Percentiles rank a stretch among this genome's conserved stretches.
Conservation (phyloP, 352 stramenopile genomes). For the Phytophthora pistaciae region DNA sequence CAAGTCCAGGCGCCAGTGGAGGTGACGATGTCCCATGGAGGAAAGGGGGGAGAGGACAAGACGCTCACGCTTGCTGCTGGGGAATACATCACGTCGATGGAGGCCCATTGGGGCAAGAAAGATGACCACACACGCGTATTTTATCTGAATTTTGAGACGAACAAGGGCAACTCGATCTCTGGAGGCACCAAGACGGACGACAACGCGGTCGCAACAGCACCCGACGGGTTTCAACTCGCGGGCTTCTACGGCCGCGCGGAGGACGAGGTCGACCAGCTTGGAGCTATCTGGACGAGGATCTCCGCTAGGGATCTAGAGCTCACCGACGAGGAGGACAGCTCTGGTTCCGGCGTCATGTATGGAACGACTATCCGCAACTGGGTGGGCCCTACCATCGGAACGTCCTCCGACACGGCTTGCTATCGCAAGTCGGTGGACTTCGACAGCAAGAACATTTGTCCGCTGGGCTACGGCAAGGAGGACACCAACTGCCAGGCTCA, state of each 20-base stretch:
- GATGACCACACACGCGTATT: constrained; percentile 5
- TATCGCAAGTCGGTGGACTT: constrained; percentile 11
- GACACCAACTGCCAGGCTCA: constrained; percentile 21
- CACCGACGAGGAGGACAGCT: constrained; percentile 1
- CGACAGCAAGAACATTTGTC: constrained; percentile 15
- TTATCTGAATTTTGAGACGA: constrained; percentile 9
- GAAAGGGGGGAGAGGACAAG: constrained; percentile 2
- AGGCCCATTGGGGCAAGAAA: constrained; percentile 8
- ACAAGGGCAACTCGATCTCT: constrained; percentile 1
- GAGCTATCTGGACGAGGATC: constrained; percentile 10
- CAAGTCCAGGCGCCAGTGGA: background rate
- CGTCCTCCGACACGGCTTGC: background rate
- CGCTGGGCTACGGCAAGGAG: constrained; percentile 19
- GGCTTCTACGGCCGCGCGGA: constrained; percentile 1
- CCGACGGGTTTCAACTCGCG: constrained; percentile 5
- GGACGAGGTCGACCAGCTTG: constrained; percentile 1
- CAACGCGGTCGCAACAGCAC: background rate
- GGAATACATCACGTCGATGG: constrained; percentile 7
- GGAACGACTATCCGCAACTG: constrained; percentile 11
- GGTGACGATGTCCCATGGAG: constrained; percentile 7
- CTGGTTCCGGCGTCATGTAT: constrained; percentile 1
- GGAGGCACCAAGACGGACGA: constrained; percentile 4
- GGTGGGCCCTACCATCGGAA: background rate
- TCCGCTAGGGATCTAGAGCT: constrained; percentile 2
- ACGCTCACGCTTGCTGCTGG: background rate